Conservation (phyloP, 768 basidiomycete species). For the Panaeolus cyanescens region DNA sequence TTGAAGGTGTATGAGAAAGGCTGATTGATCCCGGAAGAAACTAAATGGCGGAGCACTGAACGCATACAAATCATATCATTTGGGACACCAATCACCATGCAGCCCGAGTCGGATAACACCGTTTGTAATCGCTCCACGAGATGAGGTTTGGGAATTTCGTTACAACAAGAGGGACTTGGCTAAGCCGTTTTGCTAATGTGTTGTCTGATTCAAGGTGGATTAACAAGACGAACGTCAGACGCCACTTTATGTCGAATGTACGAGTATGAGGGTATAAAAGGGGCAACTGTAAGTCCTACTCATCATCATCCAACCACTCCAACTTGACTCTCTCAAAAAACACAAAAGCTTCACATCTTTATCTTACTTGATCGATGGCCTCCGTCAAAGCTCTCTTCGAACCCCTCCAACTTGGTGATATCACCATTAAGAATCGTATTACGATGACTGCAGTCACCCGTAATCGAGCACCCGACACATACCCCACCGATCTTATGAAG, state of each 20-base stretch:
- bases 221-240: too few species aligned
- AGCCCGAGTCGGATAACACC: neutral
- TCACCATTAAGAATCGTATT: conserved; percentile 37
- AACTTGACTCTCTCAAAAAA: neutral
- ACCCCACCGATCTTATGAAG: conserved; percentile 34
- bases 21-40: neutral
- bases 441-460: conserved; percentile 43
- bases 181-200: neutral
- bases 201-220: neutral
- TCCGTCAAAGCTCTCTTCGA: conserved; percentile 23
- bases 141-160: too few species aligned
- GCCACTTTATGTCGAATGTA: too few species aligned
- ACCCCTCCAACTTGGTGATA: conserved; percentile 36
- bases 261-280: neutral
- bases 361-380: neutral
- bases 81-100: neutral
- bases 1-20: neutral
- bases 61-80: neutral
- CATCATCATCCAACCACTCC: neutral
- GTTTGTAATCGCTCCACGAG: too few species aligned
- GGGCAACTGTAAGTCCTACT: neutral
- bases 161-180: neutral
- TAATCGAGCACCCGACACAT: conserved; percentile 35
- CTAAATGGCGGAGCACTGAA: neutral
- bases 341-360: too few species aligned